Evolutionary conservation across 1,284 basidiomycete genomes (phyloP).

Genomic region (Mrakiaceae sp.): DNA sequence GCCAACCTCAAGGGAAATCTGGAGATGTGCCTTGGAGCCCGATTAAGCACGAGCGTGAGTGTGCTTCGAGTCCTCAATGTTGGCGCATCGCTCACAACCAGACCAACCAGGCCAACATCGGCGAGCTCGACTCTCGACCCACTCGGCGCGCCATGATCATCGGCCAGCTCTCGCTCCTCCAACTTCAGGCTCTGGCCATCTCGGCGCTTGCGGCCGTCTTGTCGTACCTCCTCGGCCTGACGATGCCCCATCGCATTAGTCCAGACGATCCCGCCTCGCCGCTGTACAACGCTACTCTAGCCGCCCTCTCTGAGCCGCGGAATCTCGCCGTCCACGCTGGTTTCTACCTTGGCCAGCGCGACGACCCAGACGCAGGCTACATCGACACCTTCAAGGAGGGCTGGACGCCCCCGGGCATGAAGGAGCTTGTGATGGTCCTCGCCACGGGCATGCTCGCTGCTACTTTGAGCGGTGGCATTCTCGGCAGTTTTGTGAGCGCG

Average conservation of each 20-base stretch:
- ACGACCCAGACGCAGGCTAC: slow-evolving; percentile 15
- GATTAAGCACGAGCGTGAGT: slow-evolving; percentile 37
- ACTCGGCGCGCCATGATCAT: slow-evolving; percentile 57
- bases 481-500: slow-evolving; percentile 87
- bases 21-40: slow-evolving; percentile 66
- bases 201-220: slow-evolving; percentile 74
- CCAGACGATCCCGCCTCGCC: slow-evolving; percentile 24
- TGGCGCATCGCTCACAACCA: slow-evolving; percentile 46
- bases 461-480: slow-evolving; percentile 60
- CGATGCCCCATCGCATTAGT: slow-evolving; percentile 42
- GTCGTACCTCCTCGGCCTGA: slow-evolving; percentile 58
- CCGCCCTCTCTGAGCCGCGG: slow-evolving; percentile 18
- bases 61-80: slow-evolving; percentile 32
- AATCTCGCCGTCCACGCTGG: slow-evolving; percentile 10
- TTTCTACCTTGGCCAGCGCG: slow-evolving; percentile 20
- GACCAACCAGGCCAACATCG: slow-evolving; percentile 48
- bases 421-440: slow-evolving; percentile 64
- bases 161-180: slow-evolving; percentile 77
- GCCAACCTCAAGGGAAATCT: slow-evolving; percentile 93
- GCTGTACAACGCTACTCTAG: slow-evolving; percentile 12
- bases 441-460: slow-evolving; percentile 83
- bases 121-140: slow-evolving; percentile 66
- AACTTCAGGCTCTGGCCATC: slow-evolving; percentile 86
- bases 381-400: slow-evolving; percentile 26
- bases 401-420: slow-evolving; percentile 33